Evolutionary conservation across 176 grass and related monocot genomes (phyloP).

Genomic region (Avena atlantica): DNA sequence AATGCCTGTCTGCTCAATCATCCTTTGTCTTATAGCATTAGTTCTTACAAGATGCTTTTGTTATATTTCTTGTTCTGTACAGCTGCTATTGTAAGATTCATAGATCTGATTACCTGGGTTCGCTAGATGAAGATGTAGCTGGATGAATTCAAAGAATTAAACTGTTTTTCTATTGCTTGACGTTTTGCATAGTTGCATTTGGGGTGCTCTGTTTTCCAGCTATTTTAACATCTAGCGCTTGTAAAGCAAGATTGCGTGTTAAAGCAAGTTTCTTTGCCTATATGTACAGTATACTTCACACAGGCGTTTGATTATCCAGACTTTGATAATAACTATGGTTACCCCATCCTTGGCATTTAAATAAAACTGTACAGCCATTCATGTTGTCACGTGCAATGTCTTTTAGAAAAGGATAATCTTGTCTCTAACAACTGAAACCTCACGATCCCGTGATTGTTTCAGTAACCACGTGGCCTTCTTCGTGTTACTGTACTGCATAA

Average conservation of each 20-base stretch:
- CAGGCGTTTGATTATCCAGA: neutral
- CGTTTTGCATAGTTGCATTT: neutral
- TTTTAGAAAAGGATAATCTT: neutral
- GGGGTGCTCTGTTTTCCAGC: neutral
- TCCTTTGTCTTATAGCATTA: conserved; percentile 20
- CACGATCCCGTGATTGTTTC: neutral
- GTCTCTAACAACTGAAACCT: neutral
- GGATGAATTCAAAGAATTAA: neutral
- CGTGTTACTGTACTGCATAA: neutral
- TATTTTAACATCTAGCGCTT: neutral
- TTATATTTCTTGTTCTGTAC: conserved; percentile 24
- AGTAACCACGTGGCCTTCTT: neutral
- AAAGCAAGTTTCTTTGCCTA: neutral
- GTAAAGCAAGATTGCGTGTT: neutral
- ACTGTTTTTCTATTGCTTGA: neutral
- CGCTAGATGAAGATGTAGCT: neutral
- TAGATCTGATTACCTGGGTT: conserved; percentile 21
- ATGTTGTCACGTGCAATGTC: neutral
- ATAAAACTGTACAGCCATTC: neutral
- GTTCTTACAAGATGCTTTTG: conserved; percentile 12
- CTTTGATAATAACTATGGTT: neutral
- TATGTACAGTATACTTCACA: conserved; percentile 2
- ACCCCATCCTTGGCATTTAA: neutral
- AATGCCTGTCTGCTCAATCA: neutral
- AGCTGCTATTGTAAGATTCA: conserved; percentile 22